These are phyloP conservation scores for Amoeboaphelidium protococcarum DNA, from an alignment of 371 early-diverging fungal species.

Conservation along the genomic window DNA sequence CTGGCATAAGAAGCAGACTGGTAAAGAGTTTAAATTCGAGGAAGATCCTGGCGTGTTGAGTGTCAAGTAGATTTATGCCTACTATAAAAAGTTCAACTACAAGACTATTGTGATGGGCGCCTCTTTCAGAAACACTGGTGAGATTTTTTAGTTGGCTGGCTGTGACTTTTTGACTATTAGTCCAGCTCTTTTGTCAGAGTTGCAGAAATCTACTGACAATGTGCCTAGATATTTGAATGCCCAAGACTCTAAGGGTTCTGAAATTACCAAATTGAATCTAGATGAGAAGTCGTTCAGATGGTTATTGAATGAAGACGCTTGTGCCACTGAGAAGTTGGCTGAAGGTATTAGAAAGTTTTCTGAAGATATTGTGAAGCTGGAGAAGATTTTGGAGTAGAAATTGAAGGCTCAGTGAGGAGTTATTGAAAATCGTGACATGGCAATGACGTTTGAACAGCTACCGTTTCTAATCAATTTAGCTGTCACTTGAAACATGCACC, in stretches of 20 bases:
- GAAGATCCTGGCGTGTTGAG: conserved; percentile 83
- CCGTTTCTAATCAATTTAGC: no score
- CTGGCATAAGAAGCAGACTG: conserved; percentile 80
- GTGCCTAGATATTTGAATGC: conserved; percentile 40
- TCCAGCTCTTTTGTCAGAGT: conserved; percentile 51
- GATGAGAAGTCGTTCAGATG: conserved; percentile 77
- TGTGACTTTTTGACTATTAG: conserved; percentile 91
- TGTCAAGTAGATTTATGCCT: conserved; percentile 82
- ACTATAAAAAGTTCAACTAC: conserved; percentile 89
- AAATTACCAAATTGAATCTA: conserved; percentile 26
- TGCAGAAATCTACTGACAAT: conserved; percentile 27
- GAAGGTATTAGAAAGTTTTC: conserved; percentile 68
- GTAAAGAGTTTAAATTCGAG: conserved; percentile 33
- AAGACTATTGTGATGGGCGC: conserved; percentile 98
- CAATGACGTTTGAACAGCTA: no score
- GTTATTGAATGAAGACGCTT: conserved; percentile 73
- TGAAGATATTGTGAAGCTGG: conserved; percentile 59
- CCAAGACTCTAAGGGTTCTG: conserved; percentile 25
- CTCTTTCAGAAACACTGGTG: conserved; percentile 85
- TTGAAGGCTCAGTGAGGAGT: no score
- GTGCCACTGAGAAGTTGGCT: conserved; percentile 78
- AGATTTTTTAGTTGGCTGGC: conserved; percentile 84
- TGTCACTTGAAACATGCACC: no score
- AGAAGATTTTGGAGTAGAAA: conserved; percentile 1
- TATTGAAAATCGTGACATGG: no score